These are phyloP conservation scores for Leptographium galeiforme DNA, from an alignment of 2,329 filamentous ascomycete genomes.

Conservation along the genomic window DNA sequence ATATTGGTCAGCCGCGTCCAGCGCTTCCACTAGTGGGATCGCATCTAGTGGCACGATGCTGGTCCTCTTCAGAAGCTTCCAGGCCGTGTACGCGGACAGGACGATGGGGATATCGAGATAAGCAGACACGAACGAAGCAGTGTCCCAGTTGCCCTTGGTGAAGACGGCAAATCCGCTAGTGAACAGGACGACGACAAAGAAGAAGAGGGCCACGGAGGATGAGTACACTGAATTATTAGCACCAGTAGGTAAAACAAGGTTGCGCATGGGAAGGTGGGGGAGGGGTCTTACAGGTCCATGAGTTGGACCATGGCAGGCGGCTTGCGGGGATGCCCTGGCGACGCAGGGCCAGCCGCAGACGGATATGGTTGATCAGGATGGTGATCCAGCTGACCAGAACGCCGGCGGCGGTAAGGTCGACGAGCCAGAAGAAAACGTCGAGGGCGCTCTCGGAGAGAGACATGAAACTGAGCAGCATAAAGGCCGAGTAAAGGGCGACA, in stretches of 20 bases:
- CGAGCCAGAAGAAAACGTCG: conserved; percentile 57
- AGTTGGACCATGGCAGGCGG: conserved; percentile 48
- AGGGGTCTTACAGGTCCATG: conserved; percentile 40
- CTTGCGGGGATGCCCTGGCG: conserved; percentile 36
- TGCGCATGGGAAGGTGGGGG: no score
- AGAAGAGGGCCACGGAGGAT: conserved; percentile 17
- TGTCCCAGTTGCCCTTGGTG: conserved; percentile 40
- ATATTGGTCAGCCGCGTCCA: conserved; percentile 30
- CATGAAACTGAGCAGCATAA: conserved; percentile 46
- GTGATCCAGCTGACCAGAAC: conserved; percentile 60
- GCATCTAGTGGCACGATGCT: not conserved
- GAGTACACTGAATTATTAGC: conserved; percentile 23
- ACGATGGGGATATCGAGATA: conserved; percentile 46
- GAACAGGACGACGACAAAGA: conserved; percentile 40
- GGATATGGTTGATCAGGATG: conserved; percentile 50
- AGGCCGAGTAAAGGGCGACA: conserved; percentile 26
- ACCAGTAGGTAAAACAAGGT: no score
- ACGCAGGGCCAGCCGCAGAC: conserved; percentile 36
- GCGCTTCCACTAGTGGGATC: conserved; percentile 37
- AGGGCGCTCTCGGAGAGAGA: conserved; percentile 40
- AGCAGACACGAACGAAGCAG: conserved; percentile 46
- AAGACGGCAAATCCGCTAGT: conserved; percentile 60
- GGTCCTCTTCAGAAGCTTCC: conserved; percentile 9
- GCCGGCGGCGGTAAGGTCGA: conserved; percentile 56
- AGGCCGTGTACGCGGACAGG: conserved; percentile 12